phyloP scores from a whole-genome alignment of 768 basidiomycete genomes.

The Coprinopsis sp. region DNA sequence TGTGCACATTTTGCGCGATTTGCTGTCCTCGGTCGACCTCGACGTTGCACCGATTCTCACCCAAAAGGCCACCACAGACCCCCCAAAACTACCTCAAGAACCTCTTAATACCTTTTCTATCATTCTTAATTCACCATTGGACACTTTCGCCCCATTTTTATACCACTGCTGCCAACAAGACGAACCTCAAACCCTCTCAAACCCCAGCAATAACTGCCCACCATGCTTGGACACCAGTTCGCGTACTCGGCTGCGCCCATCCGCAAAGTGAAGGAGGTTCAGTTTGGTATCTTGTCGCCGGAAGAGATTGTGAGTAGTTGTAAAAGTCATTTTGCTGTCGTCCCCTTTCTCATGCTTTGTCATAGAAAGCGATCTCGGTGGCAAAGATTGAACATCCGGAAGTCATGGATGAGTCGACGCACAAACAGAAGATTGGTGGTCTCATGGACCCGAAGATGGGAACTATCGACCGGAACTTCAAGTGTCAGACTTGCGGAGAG shows the following conservation, averaged over 20 bases:
- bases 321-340: neutral
- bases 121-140: conserved; percentile 25
- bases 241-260: conserved; percentile 92
- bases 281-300: conserved; percentile 97
- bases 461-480: conserved; percentile 95
- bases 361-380: conserved; percentile 96
- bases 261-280: conserved; percentile 95
- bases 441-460: conserved; percentile 99
- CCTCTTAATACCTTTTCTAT: conserved; percentile 17
- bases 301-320: conserved; percentile 86
- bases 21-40: conserved; percentile 25
- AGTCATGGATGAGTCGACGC: conserved; percentile 93
- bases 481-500: conserved; percentile 99
- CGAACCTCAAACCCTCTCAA: conserved; percentile 10
- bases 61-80: conserved; percentile 28
- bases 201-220: conserved; percentile 19
- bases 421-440: conserved; percentile 87
- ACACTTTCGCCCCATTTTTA: conserved; percentile 22
- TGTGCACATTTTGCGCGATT: conserved; percentile 23
- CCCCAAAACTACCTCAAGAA: conserved; percentile 22
- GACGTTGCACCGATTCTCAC: conserved; percentile 5
- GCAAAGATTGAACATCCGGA: conserved; percentile 98
- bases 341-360: conserved; percentile 17
- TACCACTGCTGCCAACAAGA: conserved; percentile 11
- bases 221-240: conserved; percentile 86